Percentiles rank a stretch among this genome's conserved stretches.
phyloP scores from a whole-genome alignment of 2,329 filamentous ascomycete species.

The Rugonectria rugulosa region DNA sequence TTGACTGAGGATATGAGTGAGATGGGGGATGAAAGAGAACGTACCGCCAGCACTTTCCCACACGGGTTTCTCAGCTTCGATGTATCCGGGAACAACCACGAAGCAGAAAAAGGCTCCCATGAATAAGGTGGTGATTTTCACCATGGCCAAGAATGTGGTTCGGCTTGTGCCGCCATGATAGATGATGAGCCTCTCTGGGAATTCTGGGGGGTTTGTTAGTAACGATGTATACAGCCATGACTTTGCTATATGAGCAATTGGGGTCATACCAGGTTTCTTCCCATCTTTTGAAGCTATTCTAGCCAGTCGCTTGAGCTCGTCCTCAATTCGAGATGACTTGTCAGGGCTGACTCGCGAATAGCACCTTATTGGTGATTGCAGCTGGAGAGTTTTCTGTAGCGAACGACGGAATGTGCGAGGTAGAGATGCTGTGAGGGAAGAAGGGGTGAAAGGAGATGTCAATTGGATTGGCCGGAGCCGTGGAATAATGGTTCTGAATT shows the following conservation, averaged over 20 bases:
- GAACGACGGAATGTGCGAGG: constrained; percentile 27
- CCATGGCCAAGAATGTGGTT: constrained; percentile 71
- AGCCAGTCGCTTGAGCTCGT: constrained; percentile 40
- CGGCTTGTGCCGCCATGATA: constrained; percentile 77
- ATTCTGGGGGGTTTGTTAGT: constrained; percentile 44
- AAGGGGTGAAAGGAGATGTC: not conserved
- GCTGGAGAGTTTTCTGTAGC: constrained; percentile 36
- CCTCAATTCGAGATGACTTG: constrained; percentile 29
- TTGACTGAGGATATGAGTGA: not conserved
- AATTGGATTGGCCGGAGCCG: constrained; percentile 30
- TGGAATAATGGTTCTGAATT: constrained; percentile 29
- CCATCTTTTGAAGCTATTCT: constrained; percentile 32
- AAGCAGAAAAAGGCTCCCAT: constrained; percentile 71
- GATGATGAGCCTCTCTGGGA: constrained; percentile 69
- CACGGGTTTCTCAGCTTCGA: constrained; percentile 49
- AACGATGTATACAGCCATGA: not conserved
- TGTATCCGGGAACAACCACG: constrained; percentile 67
- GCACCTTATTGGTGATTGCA: constrained; percentile 34
- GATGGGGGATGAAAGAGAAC: constrained; percentile 26
- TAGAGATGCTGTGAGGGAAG: constrained; percentile 9
- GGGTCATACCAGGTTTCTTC: constrained; percentile 35
- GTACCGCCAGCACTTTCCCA: constrained; percentile 48
- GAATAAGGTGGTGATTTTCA: constrained; percentile 76
- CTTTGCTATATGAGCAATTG: not conserved
- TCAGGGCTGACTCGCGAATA: constrained; percentile 32